Conservation (phyloP, 2,329 filamentous ascomycete genomes). For the Penicillium hesseltinei region DNA sequence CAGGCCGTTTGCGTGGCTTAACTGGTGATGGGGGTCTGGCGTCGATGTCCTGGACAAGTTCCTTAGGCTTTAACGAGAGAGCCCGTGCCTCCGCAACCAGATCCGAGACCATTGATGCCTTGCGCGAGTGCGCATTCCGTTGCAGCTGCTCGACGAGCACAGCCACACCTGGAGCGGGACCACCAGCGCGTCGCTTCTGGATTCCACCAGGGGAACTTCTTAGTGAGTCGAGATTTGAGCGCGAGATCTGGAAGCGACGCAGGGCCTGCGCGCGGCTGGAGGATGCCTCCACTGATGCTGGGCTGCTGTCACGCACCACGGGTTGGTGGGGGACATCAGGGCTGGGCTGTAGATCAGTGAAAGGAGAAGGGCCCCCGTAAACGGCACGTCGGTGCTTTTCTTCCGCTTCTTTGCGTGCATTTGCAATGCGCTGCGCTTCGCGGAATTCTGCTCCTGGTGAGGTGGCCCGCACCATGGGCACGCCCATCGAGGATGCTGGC, state of each 20-base stretch:
- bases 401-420: slow-evolving; percentile 29
- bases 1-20: slow-evolving; percentile 38
- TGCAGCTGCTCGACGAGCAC: slow-evolving; percentile 43
- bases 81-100: slow-evolving; percentile 21
- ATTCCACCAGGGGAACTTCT: slow-evolving; percentile 33
- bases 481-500: slow-evolving; percentile 21
- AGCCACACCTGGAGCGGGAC: slow-evolving; percentile 29
- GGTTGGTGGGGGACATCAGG: neutral
- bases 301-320: neutral
- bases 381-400: slow-evolving; percentile 32
- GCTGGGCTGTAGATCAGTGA: slow-evolving; percentile 6
- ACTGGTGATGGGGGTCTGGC: slow-evolving; percentile 2
- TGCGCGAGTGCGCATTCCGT: slow-evolving; percentile 33
- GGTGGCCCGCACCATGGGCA: slow-evolving; percentile 44
- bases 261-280: slow-evolving; percentile 23
- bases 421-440: slow-evolving; percentile 32
- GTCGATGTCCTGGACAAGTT: slow-evolving; percentile 10
- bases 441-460: slow-evolving; percentile 44
- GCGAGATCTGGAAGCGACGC: slow-evolving; percentile 43
- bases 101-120: slow-evolving; percentile 35
- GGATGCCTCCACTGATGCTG: slow-evolving; percentile 16
- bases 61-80: slow-evolving; percentile 6
- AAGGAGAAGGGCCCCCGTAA: slow-evolving; percentile 20
- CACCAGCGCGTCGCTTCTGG: slow-evolving; percentile 35
- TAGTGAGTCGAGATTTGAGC: slow-evolving; percentile 28